Evolutionary conservation across 495 filamentous ascomycete species (phyloP).

Genomic region (Xylaria longipes): DNA sequence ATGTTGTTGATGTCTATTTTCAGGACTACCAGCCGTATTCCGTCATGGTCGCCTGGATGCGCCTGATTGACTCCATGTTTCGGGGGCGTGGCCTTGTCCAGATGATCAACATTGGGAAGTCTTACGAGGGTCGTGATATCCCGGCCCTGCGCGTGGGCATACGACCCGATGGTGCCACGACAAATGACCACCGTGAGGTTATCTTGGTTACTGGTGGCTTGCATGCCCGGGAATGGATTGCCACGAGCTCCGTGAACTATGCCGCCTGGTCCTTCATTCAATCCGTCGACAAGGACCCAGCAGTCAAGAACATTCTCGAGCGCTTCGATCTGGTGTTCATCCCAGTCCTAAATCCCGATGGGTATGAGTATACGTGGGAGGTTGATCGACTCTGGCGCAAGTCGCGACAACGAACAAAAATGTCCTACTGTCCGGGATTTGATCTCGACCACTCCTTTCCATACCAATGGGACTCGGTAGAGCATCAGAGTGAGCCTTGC

Average conservation of each 20-base stretch:
- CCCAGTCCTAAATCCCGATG: slow-evolving; percentile 90
- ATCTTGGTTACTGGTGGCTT: slow-evolving; percentile 84
- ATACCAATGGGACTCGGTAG: slow-evolving; percentile 79
- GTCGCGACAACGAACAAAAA: slow-evolving; percentile 82
- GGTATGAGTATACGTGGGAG: slow-evolving; percentile 93
- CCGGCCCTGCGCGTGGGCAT: slow-evolving; percentile 80
- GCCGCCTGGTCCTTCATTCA: slow-evolving; percentile 89
- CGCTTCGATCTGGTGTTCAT: slow-evolving; percentile 88
- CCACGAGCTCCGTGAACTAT: slow-evolving; percentile 89
- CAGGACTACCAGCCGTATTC: slow-evolving; percentile 83
- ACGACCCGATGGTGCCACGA: slow-evolving; percentile 48
- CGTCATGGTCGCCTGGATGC: slow-evolving; percentile 83
- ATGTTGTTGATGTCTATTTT: slow-evolving; percentile 78
- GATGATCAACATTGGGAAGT: slow-evolving; percentile 76
- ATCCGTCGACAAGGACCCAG: slow-evolving; percentile 69
- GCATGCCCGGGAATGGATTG: slow-evolving; percentile 96
- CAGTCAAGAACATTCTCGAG: slow-evolving; percentile 77
- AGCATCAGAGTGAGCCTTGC: slow-evolving; percentile 78
- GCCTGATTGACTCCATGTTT: slow-evolving; percentile 85
- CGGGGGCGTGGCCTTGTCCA: slow-evolving; percentile 68
- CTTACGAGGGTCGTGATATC: slow-evolving; percentile 87
- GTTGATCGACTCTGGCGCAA: slow-evolving; percentile 94
- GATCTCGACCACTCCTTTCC: slow-evolving; percentile 88
- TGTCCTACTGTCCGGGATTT: slow-evolving; percentile 83
- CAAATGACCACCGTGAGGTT: slow-evolving; percentile 63